Evolutionary conservation across 768 basidiomycete species (phyloP), one percentile per base, ranked within the genome.

Genomic region (Agrocybe pediades): DNA sequence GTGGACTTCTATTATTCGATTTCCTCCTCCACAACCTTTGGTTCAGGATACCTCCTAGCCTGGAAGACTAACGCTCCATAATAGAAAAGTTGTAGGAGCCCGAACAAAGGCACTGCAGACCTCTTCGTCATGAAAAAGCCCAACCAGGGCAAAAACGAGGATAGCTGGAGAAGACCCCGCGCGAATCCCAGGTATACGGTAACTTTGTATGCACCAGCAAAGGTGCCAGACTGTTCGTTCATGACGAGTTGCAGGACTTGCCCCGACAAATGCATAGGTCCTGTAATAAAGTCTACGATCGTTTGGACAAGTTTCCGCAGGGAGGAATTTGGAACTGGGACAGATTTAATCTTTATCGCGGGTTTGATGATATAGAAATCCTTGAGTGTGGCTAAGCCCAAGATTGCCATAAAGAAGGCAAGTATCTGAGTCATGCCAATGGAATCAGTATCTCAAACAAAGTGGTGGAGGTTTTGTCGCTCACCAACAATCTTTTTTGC

Each of bases 191-290:
- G n/a, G n/a, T n/a, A n/a, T n/a, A n/a, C n/a, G n/a, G n/a, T n/a
- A 9, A 46, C 17, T 17, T 45, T 46, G 43, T 46, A 53, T 39
- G 42, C 21, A 24, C 51, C 51, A 9, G 51, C 51, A 46, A 53
- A 53, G 13, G 41, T 53, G 9, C 25, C 29, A n/a, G 23, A 26
- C 29, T 19, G 27, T 6, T 6, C 45, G 26, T 53, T 53, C 30
- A 53, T 9, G n/a, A 46, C 40, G 24, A 46, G 16, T 26, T 53
- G 51, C 13, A 53, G 43, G n/a, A 39, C 17, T 7, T 16, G 19
- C 1, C 51, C 51, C 13, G 43, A 3, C 3, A 11, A n/a, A n/a
- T 5, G 11, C 7, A 26, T 1, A 24, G 43, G 23, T 3, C n/a
- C 8, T 11, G 2, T 24, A 19, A 27, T 13, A 29, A n/a, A 24